A percentile compares a stretch with the other conserved stretches of the same genome.
Evolutionary conservation across 768 basidiomycete species (phyloP).

Genomic region (Chalciporus chontae): DNA sequence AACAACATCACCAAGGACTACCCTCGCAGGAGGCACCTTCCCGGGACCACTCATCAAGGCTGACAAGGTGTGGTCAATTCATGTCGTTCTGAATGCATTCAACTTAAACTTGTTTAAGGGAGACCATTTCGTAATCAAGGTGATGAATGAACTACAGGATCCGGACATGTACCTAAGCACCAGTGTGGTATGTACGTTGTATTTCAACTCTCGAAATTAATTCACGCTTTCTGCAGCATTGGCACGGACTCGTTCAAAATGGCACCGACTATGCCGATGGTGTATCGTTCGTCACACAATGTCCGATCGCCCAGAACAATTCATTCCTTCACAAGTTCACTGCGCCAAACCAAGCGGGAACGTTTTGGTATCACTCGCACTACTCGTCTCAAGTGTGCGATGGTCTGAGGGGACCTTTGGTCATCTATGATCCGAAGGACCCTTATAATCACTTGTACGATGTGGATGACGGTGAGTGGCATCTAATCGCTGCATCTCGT

Average conservation of each 20-base stretch:
- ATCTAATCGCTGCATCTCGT: not conserved
- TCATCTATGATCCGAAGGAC: conserved; percentile 42
- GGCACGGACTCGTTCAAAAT: conserved; percentile 51
- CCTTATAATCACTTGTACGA: conserved; percentile 38
- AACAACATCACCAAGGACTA: conserved; percentile 7
- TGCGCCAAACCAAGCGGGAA: conserved; percentile 23
- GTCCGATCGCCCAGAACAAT: conserved; percentile 25
- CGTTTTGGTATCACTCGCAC: conserved; percentile 37
- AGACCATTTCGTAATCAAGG: conserved; percentile 39
- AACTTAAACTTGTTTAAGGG: conserved; percentile 31
- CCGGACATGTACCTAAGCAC: conserved; percentile 48
- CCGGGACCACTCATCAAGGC: conserved; percentile 44
- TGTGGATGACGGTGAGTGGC: conserved; percentile 40
- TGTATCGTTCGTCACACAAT: conserved; percentile 34
- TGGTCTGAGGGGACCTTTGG: conserved; percentile 36
- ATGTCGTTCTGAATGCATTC: not conserved
- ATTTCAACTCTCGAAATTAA: not conserved
- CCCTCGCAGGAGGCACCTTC: conserved; percentile 41
- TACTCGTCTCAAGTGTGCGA: conserved; percentile 39
- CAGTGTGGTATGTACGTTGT: conserved; percentile 34
- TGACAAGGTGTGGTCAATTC: conserved; percentile 26
- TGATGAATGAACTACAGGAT: conserved; percentile 43
- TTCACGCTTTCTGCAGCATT: conserved; percentile 38
- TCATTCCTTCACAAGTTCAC: conserved; percentile 24
- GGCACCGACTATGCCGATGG: conserved; percentile 46